Evolutionary conservation across 2,329 filamentous ascomycete genomes (phyloP).

Genomic region (Tolypocladium album): DNA sequence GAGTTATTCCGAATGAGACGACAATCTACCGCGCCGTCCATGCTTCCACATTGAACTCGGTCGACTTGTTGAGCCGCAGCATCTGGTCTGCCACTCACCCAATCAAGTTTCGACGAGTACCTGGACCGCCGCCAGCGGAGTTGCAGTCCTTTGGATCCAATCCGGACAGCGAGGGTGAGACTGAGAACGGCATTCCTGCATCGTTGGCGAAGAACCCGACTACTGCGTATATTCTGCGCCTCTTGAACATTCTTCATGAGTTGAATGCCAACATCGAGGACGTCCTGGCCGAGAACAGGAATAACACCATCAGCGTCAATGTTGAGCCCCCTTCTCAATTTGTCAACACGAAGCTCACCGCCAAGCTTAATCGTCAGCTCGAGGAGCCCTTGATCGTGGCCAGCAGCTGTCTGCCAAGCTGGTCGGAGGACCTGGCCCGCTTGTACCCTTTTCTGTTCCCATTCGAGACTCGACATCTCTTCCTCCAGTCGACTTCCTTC

Average conservation of each 20-base stretch:
- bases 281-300: constrained; percentile 64
- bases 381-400: constrained; percentile 96
- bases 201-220: constrained; percentile 76
- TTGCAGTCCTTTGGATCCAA: constrained; percentile 45
- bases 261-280: constrained; percentile 91
- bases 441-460: constrained; percentile 95
- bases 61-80: constrained; percentile 61
- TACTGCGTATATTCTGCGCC: constrained; percentile 74
- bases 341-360: constrained; percentile 96
- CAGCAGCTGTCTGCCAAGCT: constrained; percentile 88
- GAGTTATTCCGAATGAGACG: constrained; percentile 78
- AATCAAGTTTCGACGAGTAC: constrained; percentile 81
- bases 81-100: constrained; percentile 88
- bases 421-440: constrained; percentile 90
- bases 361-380: constrained; percentile 91
- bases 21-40: constrained; percentile 95
- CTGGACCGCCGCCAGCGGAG: constrained; percentile 71
- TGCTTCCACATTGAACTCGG: constrained; percentile 36
- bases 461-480: constrained; percentile 93
- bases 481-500: constrained; percentile 95
- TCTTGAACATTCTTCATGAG: constrained; percentile 85
- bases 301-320: constrained; percentile 58
- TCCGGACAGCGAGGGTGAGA: constrained; percentile 38
- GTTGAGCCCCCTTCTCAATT: constrained; percentile 85
- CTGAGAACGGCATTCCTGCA: constrained; percentile 55